A percentile compares a stretch with the other conserved stretches of the same genome.
Conservation (phyloP, 257 asterid species). For the Nicotiana paniculata region DNA sequence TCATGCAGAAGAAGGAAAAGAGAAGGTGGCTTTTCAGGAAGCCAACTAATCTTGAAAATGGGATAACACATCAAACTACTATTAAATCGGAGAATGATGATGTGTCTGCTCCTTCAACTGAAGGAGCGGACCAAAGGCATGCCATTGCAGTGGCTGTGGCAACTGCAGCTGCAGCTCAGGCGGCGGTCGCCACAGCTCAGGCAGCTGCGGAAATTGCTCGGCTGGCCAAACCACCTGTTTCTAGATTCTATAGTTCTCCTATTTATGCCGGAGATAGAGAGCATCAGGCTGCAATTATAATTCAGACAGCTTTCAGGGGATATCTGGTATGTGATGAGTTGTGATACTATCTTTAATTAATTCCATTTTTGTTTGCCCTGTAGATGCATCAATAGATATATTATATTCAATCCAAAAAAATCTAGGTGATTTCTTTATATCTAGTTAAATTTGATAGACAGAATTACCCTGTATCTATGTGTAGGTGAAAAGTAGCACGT, state of each 20-base stretch:
- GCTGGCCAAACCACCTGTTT: slow-evolving; percentile 14
- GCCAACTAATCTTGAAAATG: slow-evolving; percentile 13
- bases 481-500: too few species aligned
- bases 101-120: background rate
- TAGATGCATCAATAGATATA: background rate
- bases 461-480: background rate
- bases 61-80: background rate
- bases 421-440: background rate
- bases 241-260: background rate
- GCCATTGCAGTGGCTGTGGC: slow-evolving; percentile 31
- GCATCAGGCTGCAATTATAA: slow-evolving; percentile 22
- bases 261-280: background rate
- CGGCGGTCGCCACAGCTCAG: slow-evolving; percentile 30
- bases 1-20: slow-evolving; percentile 31
- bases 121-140: slow-evolving; percentile 20
- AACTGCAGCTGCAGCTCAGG: slow-evolving; percentile 34
- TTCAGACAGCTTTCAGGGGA: slow-evolving; percentile 42
- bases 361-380: background rate
- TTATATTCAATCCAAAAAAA: background rate
- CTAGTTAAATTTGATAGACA: background rate
- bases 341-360: background rate
- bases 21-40: slow-evolving; percentile 34
- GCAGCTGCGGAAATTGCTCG: slow-evolving; percentile 25
- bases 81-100: background rate
- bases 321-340: slow-evolving; percentile 25